Evolutionary conservation across 2,329 filamentous ascomycete species (phyloP).

Genomic region (Hypoxylon sp.): DNA sequence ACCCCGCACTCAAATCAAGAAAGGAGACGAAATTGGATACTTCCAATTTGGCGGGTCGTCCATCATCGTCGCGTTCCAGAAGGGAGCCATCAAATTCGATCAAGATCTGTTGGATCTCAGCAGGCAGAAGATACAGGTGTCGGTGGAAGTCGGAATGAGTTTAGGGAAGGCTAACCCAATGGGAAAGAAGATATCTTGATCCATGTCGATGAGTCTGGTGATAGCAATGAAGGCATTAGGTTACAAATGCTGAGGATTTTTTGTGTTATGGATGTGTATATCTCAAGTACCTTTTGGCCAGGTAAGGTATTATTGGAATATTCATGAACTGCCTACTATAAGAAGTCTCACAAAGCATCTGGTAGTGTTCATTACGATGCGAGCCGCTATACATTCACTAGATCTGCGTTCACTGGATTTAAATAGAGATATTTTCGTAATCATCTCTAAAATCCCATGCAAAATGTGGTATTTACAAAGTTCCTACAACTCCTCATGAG

Average conservation of each 20-base stretch:
- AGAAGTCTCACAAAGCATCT: background rate
- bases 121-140: conserved; percentile 54
- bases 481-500: background rate
- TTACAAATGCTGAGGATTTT: background rate
- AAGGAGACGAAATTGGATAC: conserved; percentile 59
- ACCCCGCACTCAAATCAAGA: conserved; percentile 54
- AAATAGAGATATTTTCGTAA: background rate
- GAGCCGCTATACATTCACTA: background rate
- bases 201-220: background rate
- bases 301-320: background rate
- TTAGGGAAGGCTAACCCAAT: conserved; percentile 44
- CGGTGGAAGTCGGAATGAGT: conserved; percentile 60
- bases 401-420: background rate
- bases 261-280: background rate
- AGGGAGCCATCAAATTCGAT: conserved; percentile 57
- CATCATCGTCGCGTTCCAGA: conserved; percentile 60
- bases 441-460: background rate
- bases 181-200: conserved; percentile 22
- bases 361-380: background rate
- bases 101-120: conserved; percentile 56
- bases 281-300: background rate
- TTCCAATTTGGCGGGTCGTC: conserved; percentile 61
- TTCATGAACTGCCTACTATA: background rate
- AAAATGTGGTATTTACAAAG: background rate
- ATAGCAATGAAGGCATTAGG: background rate